Conservation (phyloP, 805 yeast species). For the Kazachstania psychrophila region DNA sequence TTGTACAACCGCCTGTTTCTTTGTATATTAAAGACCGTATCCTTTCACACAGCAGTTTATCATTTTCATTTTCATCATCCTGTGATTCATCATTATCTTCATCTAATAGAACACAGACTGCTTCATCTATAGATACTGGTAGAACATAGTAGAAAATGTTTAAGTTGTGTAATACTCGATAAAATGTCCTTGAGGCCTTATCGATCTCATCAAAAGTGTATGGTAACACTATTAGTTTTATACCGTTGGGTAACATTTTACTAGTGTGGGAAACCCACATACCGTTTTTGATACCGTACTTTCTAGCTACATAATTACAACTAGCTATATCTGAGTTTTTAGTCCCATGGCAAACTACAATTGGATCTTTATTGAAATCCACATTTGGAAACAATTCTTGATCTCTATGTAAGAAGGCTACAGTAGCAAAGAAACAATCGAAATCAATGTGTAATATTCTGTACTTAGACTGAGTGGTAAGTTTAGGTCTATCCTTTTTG, state of each 20-base stretch:
- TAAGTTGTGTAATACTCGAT: slow-evolving; percentile 38
- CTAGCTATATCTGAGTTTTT: slow-evolving; percentile 70
- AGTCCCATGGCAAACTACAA: slow-evolving; percentile 52
- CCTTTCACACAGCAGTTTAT: slow-evolving; percentile 18
- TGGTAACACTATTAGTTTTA: slow-evolving; percentile 45
- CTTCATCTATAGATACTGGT: slow-evolving; percentile 92
- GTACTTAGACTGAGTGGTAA: slow-evolving; percentile 3
- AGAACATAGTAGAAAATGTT: slow-evolving; percentile 31
- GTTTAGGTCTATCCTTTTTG: neutral
- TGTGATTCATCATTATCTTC: neutral
- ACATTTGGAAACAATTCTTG: slow-evolving; percentile 1
- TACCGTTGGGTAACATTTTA: slow-evolving; percentile 46
- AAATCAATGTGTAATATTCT: slow-evolving; percentile 76
- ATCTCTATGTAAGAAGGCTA: slow-evolving; percentile 54
- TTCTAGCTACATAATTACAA: slow-evolving; percentile 81
- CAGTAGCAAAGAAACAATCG: slow-evolving; percentile 90
- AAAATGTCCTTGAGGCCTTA: slow-evolving; percentile 51
- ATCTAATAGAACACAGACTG: slow-evolving; percentile 34
- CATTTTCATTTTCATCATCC: slow-evolving; percentile 4
- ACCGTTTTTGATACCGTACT: slow-evolving; percentile 73
- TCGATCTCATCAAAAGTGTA: slow-evolving; percentile 74
- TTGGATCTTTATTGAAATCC: slow-evolving; percentile 39
- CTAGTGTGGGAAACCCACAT: slow-evolving; percentile 77
- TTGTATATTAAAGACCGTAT: slow-evolving; percentile 35
- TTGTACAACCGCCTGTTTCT: slow-evolving; percentile 48